Evolutionary conservation across 1,139 yeast genomes (phyloP).

Genomic region (Sugiyamaella castrensis): DNA sequence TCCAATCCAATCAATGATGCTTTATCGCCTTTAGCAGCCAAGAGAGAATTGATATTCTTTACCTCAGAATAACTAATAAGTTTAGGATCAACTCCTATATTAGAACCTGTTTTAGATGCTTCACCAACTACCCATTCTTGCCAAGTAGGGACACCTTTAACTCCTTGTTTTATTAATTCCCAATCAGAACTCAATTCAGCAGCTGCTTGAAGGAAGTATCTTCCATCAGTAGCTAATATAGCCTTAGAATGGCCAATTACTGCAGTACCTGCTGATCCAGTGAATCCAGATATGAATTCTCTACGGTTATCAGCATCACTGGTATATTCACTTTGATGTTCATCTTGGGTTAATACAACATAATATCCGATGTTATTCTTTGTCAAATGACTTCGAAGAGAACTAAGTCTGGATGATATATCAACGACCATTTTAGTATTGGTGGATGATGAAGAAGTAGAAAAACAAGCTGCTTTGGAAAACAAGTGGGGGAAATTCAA

Average conservation of each 20-base stretch:
- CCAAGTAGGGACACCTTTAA: constrained; percentile 76
- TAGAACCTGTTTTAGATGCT: constrained; percentile 35
- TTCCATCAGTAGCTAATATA: constrained; percentile 87
- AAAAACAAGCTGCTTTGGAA: background rate
- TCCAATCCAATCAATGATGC: constrained; percentile 58
- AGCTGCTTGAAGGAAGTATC: constrained; percentile 88
- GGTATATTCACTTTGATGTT: constrained; percentile 90
- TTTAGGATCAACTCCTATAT: constrained; percentile 64
- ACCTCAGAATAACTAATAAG: constrained; percentile 55
- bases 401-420: constrained; percentile 42
- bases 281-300: constrained; percentile 74
- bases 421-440: constrained; percentile 23
- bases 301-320: constrained; percentile 78
- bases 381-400: constrained; percentile 64
- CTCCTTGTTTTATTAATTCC: constrained; percentile 78
- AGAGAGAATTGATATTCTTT: constrained; percentile 36
- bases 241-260: constrained; percentile 73
- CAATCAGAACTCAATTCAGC: constrained; percentile 83
- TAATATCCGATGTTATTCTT: constrained; percentile 68
- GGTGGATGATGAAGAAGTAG: background rate
- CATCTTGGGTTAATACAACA: constrained; percentile 87
- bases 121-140: constrained; percentile 68
- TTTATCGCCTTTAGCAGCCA: constrained; percentile 34
- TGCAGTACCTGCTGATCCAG: constrained; percentile 95
- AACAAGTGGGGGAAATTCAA: constrained; percentile 9